These are phyloP conservation scores for Tolypocladium nubicola DNA, from an alignment of 2,329 filamentous ascomycete genomes.

Conservation along the genomic window DNA sequence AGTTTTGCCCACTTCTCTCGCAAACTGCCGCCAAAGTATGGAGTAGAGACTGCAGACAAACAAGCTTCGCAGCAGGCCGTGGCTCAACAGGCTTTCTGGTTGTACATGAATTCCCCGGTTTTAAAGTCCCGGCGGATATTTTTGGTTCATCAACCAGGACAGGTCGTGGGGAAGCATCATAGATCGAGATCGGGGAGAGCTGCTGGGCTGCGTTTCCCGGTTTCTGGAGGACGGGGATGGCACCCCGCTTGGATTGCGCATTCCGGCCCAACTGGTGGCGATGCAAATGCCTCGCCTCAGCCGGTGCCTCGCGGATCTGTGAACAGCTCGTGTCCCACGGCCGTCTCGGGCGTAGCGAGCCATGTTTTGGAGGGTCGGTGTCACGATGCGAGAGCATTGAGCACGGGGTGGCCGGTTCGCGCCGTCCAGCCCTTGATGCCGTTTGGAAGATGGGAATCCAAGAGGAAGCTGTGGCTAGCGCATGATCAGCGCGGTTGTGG, in stretches of 20 bases:
- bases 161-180: neutral
- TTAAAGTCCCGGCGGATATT: neutral
- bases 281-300: neutral
- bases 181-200: neutral
- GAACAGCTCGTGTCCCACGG: neutral
- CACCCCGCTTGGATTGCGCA: neutral
- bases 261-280: neutral
- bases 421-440: too few species aligned
- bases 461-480: neutral
- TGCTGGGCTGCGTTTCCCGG: neutral
- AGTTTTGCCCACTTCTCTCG: neutral
- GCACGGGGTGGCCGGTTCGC: neutral
- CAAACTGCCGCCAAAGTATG: neutral
- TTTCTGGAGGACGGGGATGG: neutral
- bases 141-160: neutral
- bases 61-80: neutral
- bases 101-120: neutral
- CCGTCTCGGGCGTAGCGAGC: neutral
- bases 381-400: neutral
- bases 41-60: neutral
- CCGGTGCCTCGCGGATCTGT: neutral
- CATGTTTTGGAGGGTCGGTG: neutral
- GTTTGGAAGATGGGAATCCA: neutral
- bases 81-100: neutral
- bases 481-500: neutral